phyloP scores from a whole-genome alignment of 768 basidiomycete genomes.

The Megacollybia marginata region DNA sequence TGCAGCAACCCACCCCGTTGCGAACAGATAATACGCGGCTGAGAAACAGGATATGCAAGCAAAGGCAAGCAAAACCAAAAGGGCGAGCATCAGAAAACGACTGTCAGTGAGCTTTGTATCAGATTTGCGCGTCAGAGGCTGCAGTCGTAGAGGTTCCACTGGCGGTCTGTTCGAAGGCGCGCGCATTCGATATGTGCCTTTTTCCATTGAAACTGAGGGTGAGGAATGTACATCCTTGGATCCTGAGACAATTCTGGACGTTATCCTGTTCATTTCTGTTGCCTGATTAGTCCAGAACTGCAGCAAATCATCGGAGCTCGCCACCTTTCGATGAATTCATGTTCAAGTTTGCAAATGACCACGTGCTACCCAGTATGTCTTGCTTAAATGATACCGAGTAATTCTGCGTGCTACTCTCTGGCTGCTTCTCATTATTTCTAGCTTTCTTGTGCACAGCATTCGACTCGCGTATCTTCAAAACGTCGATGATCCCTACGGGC shows the following conservation, averaged over 20 bases:
- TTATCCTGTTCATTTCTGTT: no score
- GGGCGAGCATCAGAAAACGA: conserved; percentile 30
- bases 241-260: neutral
- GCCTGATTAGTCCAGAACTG: no score
- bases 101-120: neutral
- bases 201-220: conserved; percentile 60
- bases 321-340: no score
- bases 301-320: no score
- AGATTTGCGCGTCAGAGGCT: conserved; percentile 1
- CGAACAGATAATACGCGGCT: conserved; percentile 57
- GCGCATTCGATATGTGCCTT: conserved; percentile 60
- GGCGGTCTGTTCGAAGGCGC: conserved; percentile 22
- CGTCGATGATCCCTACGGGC: conserved; percentile 80
- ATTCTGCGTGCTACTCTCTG: neutral
- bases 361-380: no score
- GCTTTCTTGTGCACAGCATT: conserved; percentile 75
- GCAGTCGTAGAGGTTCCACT: conserved; percentile 6
- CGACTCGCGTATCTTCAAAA: conserved; percentile 81
- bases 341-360: no score
- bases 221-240: conserved; percentile 24
- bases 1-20: conserved; percentile 46
- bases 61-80: conserved; percentile 39
- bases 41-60: conserved; percentile 48
- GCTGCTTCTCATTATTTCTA: conserved; percentile 10
- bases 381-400: no score